A percentile compares a stretch with the other conserved stretches of the same genome.
Evolutionary conservation across 257 asterid genomes (phyloP).

Genomic region (Avicennia marina): DNA sequence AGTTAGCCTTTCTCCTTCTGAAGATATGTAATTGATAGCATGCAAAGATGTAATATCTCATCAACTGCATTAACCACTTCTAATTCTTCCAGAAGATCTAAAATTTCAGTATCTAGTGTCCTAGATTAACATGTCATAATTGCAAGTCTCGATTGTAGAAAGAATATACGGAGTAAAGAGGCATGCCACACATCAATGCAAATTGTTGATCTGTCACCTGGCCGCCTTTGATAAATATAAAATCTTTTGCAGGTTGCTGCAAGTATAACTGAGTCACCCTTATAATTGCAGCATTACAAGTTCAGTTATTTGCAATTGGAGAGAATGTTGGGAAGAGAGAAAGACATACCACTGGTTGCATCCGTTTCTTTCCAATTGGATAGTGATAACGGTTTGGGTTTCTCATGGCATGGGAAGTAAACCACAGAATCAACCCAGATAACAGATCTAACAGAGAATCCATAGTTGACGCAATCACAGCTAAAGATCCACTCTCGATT

Average conservation of each 20-base stretch:
- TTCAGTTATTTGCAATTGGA: background rate
- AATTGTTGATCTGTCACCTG: too few species aligned
- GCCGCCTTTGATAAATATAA: background rate
- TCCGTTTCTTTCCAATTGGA: constrained; percentile 87
- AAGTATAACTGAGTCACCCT: background rate
- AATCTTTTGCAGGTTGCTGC: background rate
- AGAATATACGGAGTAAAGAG: too few species aligned
- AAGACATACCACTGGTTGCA: constrained; percentile 87
- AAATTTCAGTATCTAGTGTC: too few species aligned
- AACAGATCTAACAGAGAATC: constrained; percentile 83
- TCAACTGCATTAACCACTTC: too few species aligned
- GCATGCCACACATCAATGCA: too few species aligned
- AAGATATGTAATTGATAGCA: too few species aligned
- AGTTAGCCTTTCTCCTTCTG: too few species aligned
- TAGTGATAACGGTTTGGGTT: constrained; percentile 70
- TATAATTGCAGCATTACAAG: background rate
- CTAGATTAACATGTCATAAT: too few species aligned
- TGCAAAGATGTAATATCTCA: too few species aligned
- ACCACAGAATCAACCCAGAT: constrained; percentile 89
- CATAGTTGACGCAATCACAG: constrained; percentile 87
- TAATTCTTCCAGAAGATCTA: too few species aligned
- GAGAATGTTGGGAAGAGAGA: background rate
- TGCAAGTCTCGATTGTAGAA: too few species aligned
- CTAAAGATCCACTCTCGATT: constrained; percentile 76
- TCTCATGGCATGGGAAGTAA: constrained; percentile 81